These are phyloP conservation scores for Aspergillus sergii DNA, from an alignment of 2,329 filamentous ascomycete genomes.

Conservation along the genomic window DNA sequence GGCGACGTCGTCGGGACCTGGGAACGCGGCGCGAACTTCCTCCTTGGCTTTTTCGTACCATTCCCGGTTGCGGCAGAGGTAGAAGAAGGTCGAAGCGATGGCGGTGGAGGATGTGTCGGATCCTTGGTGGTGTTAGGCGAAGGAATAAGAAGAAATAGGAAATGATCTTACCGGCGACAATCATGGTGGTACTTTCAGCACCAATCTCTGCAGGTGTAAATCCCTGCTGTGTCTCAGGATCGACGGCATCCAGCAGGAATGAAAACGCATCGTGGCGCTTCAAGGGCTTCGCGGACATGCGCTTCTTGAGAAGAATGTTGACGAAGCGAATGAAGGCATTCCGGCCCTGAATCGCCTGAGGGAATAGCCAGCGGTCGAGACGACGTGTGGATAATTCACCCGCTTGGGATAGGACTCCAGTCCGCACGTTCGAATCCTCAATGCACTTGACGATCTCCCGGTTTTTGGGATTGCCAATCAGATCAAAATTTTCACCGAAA, in stretches of 20 bases:
- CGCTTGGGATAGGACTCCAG: constrained; percentile 15
- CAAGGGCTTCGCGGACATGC: constrained; percentile 11
- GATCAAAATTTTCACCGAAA: constrained; percentile 18
- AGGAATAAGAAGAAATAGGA: not conserved
- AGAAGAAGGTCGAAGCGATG: constrained; percentile 43
- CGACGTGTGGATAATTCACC: constrained; percentile 8
- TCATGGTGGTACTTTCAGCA: constrained; percentile 53
- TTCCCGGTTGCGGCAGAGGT: constrained; percentile 38
- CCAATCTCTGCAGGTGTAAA: constrained; percentile 51
- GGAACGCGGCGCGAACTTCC: constrained; percentile 40
- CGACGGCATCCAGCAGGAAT: constrained; percentile 50
- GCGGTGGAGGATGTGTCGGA: constrained; percentile 46
- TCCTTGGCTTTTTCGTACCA: constrained; percentile 31
- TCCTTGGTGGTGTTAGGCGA: constrained; percentile 17
- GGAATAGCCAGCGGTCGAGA: constrained; percentile 18
- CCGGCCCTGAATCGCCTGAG: constrained; percentile 42
- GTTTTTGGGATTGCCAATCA: constrained; percentile 12
- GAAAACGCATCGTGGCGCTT: constrained; percentile 52
- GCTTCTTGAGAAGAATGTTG: constrained; percentile 25
- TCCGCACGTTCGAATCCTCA: constrained; percentile 22
- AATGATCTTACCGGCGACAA: constrained; percentile 47
- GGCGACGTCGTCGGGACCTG: constrained; percentile 39
- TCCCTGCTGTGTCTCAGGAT: constrained; percentile 45
- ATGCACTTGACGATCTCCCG: constrained; percentile 17
- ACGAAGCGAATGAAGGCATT: constrained; percentile 38